phyloP scores from a whole-genome alignment of 2,329 filamentous ascomycete genomes.

The Plectosphaerella cucumerina region DNA sequence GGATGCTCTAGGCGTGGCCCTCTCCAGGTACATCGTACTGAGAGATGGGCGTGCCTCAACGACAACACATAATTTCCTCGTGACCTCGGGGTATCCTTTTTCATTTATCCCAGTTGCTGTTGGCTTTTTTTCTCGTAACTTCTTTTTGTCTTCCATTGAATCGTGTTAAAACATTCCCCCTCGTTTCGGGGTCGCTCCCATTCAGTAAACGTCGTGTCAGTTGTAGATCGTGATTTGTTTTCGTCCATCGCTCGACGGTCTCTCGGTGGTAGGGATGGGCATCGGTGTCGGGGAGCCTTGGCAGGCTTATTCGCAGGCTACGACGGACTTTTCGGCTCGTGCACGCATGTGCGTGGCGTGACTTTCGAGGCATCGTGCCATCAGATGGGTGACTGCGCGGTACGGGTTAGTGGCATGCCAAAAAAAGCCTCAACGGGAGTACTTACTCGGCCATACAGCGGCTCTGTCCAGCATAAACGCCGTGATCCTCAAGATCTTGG shows the following conservation, averaged over 20 bases:
- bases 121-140: background rate
- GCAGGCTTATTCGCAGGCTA: slow-evolving; percentile 35
- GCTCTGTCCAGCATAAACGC: slow-evolving; percentile 85
- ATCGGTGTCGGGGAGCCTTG: background rate
- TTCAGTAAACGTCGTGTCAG: no score
- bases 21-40: no score
- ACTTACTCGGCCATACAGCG: slow-evolving; percentile 86
- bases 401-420: slow-evolving; percentile 8
- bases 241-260: no score
- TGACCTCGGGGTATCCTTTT: background rate
- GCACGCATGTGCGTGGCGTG: slow-evolving; percentile 48
- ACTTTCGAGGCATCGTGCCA: slow-evolving; percentile 50
- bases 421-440: background rate
- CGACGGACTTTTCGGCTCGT: slow-evolving; percentile 48
- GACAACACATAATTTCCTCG: background rate
- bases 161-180: background rate
- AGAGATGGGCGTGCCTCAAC: no score
- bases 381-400: slow-evolving; percentile 43
- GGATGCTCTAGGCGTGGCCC: no score
- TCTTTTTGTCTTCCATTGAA: background rate
- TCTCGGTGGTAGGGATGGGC: background rate
- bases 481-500: slow-evolving; percentile 78
- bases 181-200: background rate
- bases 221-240: no score
- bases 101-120: background rate